phyloP scores from a whole-genome alignment of 1,284 basidiomycete species.

The Inonotus hispidus region DNA sequence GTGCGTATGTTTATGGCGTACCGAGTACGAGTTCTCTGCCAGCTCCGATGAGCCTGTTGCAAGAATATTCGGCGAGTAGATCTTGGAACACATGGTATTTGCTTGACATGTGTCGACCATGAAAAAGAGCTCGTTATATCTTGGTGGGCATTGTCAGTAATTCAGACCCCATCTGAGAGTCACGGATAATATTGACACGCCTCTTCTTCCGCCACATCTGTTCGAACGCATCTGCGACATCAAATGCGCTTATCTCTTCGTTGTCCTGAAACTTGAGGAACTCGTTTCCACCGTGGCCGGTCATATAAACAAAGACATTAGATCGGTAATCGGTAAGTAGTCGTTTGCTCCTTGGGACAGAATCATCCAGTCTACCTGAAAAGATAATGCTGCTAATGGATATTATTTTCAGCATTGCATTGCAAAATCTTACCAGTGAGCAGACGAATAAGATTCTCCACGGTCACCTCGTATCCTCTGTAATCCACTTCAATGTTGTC shows the following conservation, averaged over 20 bases:
- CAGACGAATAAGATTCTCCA: slow-evolving; percentile 91
- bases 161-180: not conserved
- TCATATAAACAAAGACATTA: slow-evolving; percentile 97
- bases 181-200: slow-evolving; percentile 36
- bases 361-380: slow-evolving; percentile 65
- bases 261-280: slow-evolving; percentile 99
- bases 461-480: slow-evolving; percentile 94
- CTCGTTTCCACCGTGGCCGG: slow-evolving; percentile 96
- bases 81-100: slow-evolving; percentile 90
- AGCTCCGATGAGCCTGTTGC: slow-evolving; percentile 87
- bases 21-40: slow-evolving; percentile 94
- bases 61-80: slow-evolving; percentile 94
- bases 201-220: slow-evolving; percentile 98
- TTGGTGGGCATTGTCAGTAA: slow-evolving; percentile 28
- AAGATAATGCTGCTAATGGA: not conserved
- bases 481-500: slow-evolving; percentile 98
- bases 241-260: slow-evolving; percentile 95
- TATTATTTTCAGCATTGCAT: not conserved
- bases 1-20: slow-evolving; percentile 26
- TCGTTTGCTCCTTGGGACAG: slow-evolving; percentile 86
- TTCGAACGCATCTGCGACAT: slow-evolving; percentile 94
- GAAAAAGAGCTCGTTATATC: slow-evolving; percentile 96
- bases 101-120: slow-evolving; percentile 99
- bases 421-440: slow-evolving; percentile 63
- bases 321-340: slow-evolving; percentile 90